phyloP scores from a whole-genome alignment of 2,329 filamentous ascomycete genomes.

The Sclerotiophoma versabilis region DNA sequence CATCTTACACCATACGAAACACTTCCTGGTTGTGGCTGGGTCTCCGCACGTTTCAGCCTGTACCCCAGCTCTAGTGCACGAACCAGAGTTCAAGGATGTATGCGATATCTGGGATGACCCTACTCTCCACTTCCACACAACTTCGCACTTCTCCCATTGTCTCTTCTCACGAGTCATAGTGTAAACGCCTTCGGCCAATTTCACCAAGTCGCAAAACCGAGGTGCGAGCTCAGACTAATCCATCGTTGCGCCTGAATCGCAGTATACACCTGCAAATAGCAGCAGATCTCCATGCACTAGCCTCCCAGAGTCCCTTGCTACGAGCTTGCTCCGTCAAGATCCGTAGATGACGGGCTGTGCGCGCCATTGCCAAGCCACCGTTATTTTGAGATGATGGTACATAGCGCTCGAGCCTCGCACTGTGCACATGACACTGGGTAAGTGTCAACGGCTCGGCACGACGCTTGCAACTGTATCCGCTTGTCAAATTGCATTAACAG shows the following conservation, averaged over 20 bases:
- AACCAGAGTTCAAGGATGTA: neutral
- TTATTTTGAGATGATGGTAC: slow-evolving; percentile 10
- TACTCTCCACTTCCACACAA: neutral
- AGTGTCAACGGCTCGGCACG: neutral
- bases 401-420: slow-evolving; percentile 10
- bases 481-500: neutral
- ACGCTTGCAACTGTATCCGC: neutral
- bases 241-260: neutral
- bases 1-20: neutral
- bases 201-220: neutral
- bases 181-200: neutral
- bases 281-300: slow-evolving; percentile 10
- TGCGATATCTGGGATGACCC: neutral
- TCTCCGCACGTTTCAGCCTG: neutral
- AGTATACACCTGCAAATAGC: slow-evolving; percentile 1
- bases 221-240: neutral
- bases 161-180: neutral
- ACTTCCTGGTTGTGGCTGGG: neutral
- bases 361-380: neutral
- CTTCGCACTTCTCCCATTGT: neutral
- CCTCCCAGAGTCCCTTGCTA: neutral
- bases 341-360: slow-evolving; percentile 11
- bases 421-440: slow-evolving; percentile 7
- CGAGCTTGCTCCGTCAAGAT: neutral
- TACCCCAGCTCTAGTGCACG: neutral